These are phyloP conservation scores for Teunomyces gatunensis DNA, from an alignment of 805 yeast species.

Conservation along the genomic window DNA sequence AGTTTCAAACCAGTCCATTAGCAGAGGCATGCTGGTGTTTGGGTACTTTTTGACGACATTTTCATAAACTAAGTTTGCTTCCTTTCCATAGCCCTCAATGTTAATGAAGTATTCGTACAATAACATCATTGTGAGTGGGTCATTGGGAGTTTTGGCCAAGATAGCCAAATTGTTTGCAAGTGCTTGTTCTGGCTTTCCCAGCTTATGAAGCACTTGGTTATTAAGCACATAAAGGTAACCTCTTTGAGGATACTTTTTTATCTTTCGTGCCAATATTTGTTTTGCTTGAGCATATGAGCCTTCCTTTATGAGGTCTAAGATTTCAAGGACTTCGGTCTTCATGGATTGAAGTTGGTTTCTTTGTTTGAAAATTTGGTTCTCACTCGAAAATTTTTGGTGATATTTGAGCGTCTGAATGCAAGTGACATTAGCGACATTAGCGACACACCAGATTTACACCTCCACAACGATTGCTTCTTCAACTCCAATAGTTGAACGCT, in stretches of 20 bases:
- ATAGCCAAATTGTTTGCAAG: conserved; percentile 26
- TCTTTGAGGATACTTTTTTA: conserved; percentile 55
- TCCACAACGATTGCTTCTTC: not conserved
- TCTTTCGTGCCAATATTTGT: conserved; percentile 45
- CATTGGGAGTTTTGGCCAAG: conserved; percentile 46
- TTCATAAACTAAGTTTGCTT: conserved; percentile 52
- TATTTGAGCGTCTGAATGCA: not conserved
- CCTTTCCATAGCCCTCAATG: conserved; percentile 14
- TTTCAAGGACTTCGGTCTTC: conserved; percentile 22
- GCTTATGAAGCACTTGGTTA: conserved; percentile 30
- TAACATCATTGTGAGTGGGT: conserved; percentile 49
- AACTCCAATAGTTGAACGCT: too few relatives aligned
- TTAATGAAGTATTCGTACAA: conserved; percentile 43
- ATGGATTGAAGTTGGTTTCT: not conserved
- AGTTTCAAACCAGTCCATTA: conserved; percentile 57
- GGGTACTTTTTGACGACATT: conserved; percentile 58
- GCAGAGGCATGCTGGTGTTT: conserved; percentile 41
- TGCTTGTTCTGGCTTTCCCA: conserved; percentile 34
- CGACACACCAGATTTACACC: not conserved
- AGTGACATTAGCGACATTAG: not conserved
- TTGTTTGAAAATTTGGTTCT: not conserved
- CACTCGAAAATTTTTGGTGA: not conserved
- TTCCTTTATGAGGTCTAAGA: conserved; percentile 44
- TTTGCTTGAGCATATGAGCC: conserved; percentile 57
- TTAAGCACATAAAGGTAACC: conserved; percentile 51